A percentile compares a stretch with the other conserved stretches of the same genome.
Evolutionary conservation across 305 asterid species (phyloP).

Genomic region (Fraxinus baroniana): DNA sequence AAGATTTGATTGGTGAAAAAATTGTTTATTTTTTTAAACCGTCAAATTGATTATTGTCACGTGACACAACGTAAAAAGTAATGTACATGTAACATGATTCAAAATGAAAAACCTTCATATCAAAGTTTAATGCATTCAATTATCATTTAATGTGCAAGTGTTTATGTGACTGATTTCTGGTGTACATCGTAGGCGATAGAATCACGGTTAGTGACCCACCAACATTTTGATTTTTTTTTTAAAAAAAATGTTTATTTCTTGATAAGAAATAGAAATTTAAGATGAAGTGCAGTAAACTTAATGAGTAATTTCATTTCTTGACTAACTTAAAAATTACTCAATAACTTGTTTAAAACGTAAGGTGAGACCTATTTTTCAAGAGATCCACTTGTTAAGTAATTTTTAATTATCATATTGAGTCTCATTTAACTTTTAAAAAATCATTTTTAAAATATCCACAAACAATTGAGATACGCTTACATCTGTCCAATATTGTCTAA

Average conservation of each 20-base stretch:
- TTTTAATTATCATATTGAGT: neutral
- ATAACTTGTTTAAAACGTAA: neutral
- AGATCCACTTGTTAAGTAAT: neutral
- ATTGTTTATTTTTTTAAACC: too few relatives aligned
- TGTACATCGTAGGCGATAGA: neutral
- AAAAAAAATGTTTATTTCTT: neutral
- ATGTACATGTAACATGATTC: neutral
- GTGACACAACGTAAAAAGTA: neutral
- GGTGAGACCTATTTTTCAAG: neutral
- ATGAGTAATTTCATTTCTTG: too few relatives aligned
- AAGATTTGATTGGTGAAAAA: neutral
- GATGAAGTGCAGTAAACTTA: neutral
- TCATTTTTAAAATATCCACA: too few relatives aligned
- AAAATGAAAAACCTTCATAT: neutral
- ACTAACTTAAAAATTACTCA: too few relatives aligned
- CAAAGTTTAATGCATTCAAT: neutral
- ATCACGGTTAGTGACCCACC: neutral
- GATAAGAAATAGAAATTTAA: neutral
- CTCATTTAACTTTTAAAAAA: neutral
- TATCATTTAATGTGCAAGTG: neutral
- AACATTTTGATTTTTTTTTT: too few relatives aligned
- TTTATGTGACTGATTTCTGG: neutral
- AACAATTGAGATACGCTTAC: too few relatives aligned
- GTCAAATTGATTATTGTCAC: neutral
- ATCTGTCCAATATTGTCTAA: neutral